Percentiles rank a stretch among this genome's conserved stretches.
Conservation (phyloP, 164 flowering plant species). For the Sextonia rubra region DNA sequence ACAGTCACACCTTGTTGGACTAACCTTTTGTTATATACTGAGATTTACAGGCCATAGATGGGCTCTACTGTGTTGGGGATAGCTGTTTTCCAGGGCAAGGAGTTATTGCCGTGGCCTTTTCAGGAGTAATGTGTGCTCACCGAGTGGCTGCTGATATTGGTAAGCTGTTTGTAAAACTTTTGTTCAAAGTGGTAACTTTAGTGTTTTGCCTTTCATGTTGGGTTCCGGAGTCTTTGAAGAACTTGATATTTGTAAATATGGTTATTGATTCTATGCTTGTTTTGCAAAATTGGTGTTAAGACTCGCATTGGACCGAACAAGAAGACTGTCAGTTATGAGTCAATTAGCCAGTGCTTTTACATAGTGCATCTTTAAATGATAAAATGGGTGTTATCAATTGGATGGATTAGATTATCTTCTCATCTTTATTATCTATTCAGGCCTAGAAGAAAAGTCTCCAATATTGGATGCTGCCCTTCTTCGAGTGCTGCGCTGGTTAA, state of each 20-base stretch:
- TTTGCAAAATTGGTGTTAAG: too few species aligned
- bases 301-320: too few species aligned
- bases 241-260: background rate
- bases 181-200: background rate
- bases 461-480: conserved; percentile 74
- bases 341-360: too few species aligned
- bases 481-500: conserved; percentile 73
- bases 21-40: conserved; percentile 1
- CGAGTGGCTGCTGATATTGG: conserved; percentile 99
- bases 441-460: conserved; percentile 69
- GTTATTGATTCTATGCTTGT: too few species aligned
- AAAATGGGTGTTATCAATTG: background rate
- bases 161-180: conserved; percentile 20
- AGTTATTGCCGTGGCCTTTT: conserved; percentile 95
- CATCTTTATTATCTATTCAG: conserved; percentile 23
- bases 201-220: background rate
- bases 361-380: too few species aligned
- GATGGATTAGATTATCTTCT: background rate
- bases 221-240: background rate
- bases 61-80: conserved; percentile 97
- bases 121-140: conserved; percentile 98
- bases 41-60: conserved; percentile 62
- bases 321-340: too few species aligned
- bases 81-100: conserved; percentile 99
- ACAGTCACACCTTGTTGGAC: background rate